Conservation (phyloP, 257 asterid genomes). For the Salvia miltiorrhiza region DNA sequence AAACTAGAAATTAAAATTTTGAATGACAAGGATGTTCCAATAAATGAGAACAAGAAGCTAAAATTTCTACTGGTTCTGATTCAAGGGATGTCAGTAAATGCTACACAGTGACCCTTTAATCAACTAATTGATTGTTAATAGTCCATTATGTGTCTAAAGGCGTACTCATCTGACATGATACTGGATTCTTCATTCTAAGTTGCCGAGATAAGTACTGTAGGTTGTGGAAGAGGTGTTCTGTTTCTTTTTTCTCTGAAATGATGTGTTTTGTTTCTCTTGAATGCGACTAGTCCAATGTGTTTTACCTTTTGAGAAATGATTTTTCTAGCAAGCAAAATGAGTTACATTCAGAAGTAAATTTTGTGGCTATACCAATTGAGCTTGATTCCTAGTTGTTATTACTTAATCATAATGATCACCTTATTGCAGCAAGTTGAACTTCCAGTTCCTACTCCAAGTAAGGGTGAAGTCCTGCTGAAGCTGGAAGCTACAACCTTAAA, state of each 20-base stretch:
- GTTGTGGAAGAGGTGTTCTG: neutral
- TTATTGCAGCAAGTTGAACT: constrained; percentile 75
- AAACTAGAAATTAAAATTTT: neutral
- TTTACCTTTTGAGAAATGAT: neutral
- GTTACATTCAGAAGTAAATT: neutral
- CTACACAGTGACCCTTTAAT: neutral
- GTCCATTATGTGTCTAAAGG: neutral
- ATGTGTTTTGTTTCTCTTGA: neutral
- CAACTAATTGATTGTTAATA: neutral
- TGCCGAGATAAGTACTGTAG: neutral
- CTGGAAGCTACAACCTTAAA: constrained; percentile 76
- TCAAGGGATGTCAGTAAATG: neutral
- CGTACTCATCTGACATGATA: neutral
- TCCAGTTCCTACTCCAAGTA: constrained; percentile 69
- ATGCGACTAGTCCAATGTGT: neutral
- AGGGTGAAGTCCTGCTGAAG: constrained; percentile 77
- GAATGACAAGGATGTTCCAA: neutral
- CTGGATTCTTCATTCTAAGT: neutral
- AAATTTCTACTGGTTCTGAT: neutral
- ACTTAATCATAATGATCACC: neutral
- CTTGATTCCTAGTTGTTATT: neutral
- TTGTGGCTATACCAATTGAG: neutral
- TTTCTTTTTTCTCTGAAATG: neutral
- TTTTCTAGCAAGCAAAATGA: neutral
- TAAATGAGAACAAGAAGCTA: neutral